Conservation (phyloP, 2,329 filamentous ascomycete species). For the Kalmusia sp. region DNA sequence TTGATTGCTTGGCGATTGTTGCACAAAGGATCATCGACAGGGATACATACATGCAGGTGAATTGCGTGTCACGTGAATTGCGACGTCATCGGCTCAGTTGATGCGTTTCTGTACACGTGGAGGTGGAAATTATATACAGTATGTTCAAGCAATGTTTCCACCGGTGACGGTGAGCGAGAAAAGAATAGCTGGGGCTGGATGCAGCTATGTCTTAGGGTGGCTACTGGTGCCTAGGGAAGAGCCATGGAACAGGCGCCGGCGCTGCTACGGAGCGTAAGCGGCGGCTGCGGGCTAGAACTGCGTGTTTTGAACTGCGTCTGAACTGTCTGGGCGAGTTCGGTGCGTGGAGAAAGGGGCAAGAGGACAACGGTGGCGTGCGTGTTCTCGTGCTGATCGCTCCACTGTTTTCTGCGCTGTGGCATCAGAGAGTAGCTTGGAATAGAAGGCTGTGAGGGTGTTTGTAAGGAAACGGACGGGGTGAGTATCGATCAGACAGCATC, state of each 20-base stretch:
- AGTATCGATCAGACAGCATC: not conserved
- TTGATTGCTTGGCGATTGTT: not conserved
- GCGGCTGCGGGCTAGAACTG: constrained; percentile 7
- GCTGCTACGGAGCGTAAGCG: constrained; percentile 16
- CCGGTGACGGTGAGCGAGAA: not conserved
- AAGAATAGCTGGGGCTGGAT: not conserved
- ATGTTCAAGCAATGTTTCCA: not conserved
- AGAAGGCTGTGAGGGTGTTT: not conserved
- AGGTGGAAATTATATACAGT: not conserved
- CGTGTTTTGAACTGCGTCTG: constrained; percentile 1
- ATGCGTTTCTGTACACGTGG: not conserved
- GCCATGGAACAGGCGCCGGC: not conserved
- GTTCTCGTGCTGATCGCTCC: constrained; percentile 7
- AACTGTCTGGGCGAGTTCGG: not conserved
- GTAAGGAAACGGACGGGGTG: not conserved
- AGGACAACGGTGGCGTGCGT: not conserved
- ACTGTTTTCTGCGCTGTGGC: constrained; percentile 7
- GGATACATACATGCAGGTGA: constrained; percentile 7
- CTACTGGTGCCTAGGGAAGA: constrained; percentile 13
- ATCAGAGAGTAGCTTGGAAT: not conserved
- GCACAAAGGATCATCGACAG: not conserved
- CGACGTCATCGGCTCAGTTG: not conserved
- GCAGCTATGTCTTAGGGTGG: constrained; percentile 6
- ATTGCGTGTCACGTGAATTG: constrained; percentile 9
- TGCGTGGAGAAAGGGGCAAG: not conserved